Evolutionary conservation across 148 eudicot genomes (phyloP).

Genomic region (Silene conica): DNA sequence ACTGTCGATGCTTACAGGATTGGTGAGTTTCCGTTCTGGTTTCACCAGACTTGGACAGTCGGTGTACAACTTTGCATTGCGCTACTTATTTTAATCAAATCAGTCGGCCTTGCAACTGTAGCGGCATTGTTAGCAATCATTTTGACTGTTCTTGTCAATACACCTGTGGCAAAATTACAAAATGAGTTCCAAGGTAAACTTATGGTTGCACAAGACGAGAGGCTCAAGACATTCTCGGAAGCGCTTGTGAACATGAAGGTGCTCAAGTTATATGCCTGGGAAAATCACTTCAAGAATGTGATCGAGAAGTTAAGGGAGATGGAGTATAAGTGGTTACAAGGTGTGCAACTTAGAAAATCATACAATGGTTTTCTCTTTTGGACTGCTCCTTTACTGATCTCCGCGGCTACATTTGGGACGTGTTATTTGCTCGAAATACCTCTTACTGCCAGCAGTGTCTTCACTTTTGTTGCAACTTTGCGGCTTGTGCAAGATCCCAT

Average conservation of each 20-base stretch:
- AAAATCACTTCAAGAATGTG: conserved; percentile 60
- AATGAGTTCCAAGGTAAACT: conserved; percentile 62
- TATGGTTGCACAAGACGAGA: conserved; percentile 65
- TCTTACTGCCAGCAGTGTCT: conserved; percentile 73
- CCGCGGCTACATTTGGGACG: conserved; percentile 76
- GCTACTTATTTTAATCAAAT: conserved; percentile 44
- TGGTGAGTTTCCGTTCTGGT: conserved; percentile 87
- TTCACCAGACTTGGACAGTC: conserved; percentile 82
- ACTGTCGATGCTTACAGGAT: conserved; percentile 78
- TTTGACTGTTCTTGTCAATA: conserved; percentile 60
- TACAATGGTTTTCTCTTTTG: conserved; percentile 68
- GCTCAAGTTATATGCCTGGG: conserved; percentile 88
- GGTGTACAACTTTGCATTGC: conserved; percentile 68
- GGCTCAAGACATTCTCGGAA: conserved; percentile 60
- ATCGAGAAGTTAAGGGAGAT: conserved; percentile 55
- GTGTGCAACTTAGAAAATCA: conserved; percentile 58
- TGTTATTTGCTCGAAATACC: conserved; percentile 68
- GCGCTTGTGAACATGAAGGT: conserved; percentile 80
- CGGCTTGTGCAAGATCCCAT: conserved; percentile 89
- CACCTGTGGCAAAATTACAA: conserved; percentile 68
- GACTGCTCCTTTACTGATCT: conserved; percentile 79
- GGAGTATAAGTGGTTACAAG: conserved; percentile 62
- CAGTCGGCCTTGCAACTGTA: conserved; percentile 66
- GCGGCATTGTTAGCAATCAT: conserved; percentile 53
- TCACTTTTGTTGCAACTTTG: conserved; percentile 83